These are phyloP conservation scores for Neurospora sp. DNA, from an alignment of 495 filamentous ascomycete species.

Conservation along the genomic window DNA sequence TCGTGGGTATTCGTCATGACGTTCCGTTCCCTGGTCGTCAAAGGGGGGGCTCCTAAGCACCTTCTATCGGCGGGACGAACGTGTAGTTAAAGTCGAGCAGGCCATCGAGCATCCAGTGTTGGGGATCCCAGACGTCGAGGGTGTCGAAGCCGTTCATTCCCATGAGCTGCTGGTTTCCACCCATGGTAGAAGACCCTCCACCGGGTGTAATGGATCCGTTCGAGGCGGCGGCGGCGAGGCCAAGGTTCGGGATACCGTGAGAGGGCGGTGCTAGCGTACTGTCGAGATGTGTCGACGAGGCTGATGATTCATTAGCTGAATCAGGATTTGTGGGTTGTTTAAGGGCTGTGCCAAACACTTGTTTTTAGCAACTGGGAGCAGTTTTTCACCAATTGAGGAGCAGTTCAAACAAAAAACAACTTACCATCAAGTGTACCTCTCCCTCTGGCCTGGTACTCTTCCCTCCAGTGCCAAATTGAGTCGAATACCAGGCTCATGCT, in stretches of 20 bases:
- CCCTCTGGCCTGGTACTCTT: slow-evolving; percentile 71
- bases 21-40: neutral
- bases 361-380: slow-evolving; percentile 21
- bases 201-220: slow-evolving; percentile 40
- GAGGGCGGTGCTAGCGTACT: slow-evolving; percentile 38
- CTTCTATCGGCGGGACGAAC: slow-evolving; percentile 38
- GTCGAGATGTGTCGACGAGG: slow-evolving; percentile 52
- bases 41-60: slow-evolving; percentile 22
- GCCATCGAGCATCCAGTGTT: slow-evolving; percentile 86
- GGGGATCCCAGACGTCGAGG: slow-evolving; percentile 79
- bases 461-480: slow-evolving; percentile 87
- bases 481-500: slow-evolving; percentile 92
- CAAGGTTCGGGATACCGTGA: slow-evolving; percentile 22
- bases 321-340: slow-evolving; percentile 85
- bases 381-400: slow-evolving; percentile 2
- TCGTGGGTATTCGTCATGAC: neutral
- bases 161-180: slow-evolving; percentile 28
- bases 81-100: slow-evolving; percentile 70
- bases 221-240: slow-evolving; percentile 20
- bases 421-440: slow-evolving; percentile 70
- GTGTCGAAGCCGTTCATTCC: slow-evolving; percentile 47
- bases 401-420: slow-evolving; percentile 14
- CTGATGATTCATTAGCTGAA: slow-evolving; percentile 61
- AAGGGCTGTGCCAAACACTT: slow-evolving; percentile 44
- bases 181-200: slow-evolving; percentile 30